phyloP scores from a whole-genome alignment of 2,329 filamentous ascomycete species.

The Hawksworthiomyces lignivorus region DNA sequence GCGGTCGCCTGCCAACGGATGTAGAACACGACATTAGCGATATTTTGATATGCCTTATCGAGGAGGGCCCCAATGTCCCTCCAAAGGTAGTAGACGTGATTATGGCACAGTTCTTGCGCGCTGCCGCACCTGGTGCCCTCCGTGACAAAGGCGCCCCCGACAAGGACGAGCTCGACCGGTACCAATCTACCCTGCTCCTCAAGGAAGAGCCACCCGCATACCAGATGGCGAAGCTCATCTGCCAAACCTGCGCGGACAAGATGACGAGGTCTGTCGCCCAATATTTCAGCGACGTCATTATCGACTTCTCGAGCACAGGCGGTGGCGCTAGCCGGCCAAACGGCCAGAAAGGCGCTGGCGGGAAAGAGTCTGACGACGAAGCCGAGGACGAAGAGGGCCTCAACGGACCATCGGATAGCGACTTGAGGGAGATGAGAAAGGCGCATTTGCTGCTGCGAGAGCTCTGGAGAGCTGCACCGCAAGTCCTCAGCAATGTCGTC shows the following conservation, averaged over 20 bases:
- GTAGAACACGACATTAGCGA: conserved; percentile 89
- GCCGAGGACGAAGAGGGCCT: conserved; percentile 54
- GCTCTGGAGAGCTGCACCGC: conserved; percentile 84
- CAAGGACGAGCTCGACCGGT: conserved; percentile 55
- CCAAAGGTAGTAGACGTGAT: conserved; percentile 83
- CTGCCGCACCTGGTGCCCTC: conserved; percentile 61
- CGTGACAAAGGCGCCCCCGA: conserved; percentile 44
- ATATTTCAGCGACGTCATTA: conserved; percentile 94
- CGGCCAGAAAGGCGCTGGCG: conserved; percentile 4
- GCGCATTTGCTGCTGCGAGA: conserved; percentile 85
- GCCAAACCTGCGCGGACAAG: conserved; percentile 80
- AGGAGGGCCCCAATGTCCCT: conserved; percentile 73
- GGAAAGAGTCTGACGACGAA: conserved; percentile 31
- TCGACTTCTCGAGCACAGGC: conserved; percentile 67
- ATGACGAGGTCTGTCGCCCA: conserved; percentile 93
- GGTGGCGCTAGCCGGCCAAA: conserved; percentile 21
- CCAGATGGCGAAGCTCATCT: conserved; percentile 92
- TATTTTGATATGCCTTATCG: conserved; percentile 75
- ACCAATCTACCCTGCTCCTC: conserved; percentile 73
- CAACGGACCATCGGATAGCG: conserved; percentile 66
- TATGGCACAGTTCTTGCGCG: conserved; percentile 89
- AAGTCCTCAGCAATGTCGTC: conserved; percentile 85
- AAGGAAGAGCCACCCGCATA: conserved; percentile 90
- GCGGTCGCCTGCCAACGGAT: conserved; percentile 83
- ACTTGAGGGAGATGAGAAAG: conserved; percentile 80